phyloP scores from a whole-genome alignment of 1,284 basidiomycete species.

The Hemileia vastatrix region DNA sequence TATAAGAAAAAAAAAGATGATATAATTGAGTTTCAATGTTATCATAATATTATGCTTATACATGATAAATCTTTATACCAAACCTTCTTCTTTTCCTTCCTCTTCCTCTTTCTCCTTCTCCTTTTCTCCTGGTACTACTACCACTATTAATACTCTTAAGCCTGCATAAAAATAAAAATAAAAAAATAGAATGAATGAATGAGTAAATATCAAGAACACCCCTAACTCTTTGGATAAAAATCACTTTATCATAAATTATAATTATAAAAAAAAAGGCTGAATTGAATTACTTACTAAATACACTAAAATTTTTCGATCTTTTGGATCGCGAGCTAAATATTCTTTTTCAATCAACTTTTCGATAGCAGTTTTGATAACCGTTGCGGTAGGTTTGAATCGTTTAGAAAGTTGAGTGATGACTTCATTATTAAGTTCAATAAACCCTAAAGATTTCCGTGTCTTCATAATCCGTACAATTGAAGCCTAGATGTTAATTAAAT shows the following conservation, averaged over 20 bases:
- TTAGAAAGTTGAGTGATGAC: constrained; percentile 72
- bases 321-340: constrained; percentile 36
- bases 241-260: neutral
- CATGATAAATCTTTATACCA: no score
- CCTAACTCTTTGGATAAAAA: no score
- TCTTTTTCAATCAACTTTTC: constrained; percentile 76
- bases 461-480: constrained; percentile 99
- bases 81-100: no score
- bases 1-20: no score
- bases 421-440: constrained; percentile 83
- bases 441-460: constrained; percentile 75
- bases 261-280: neutral
- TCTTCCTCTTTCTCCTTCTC: no score
- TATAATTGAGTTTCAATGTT: no score
- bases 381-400: constrained; percentile 76
- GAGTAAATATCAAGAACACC: no score
- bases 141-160: no score
- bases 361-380: constrained; percentile 84
- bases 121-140: no score
- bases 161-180: no score
- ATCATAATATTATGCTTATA: no score
- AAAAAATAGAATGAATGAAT: no score
- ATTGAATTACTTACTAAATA: constrained; percentile 28
- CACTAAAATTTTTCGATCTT: constrained; percentile 32
- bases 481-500: constrained; percentile 52